These are phyloP conservation scores for Brassica cretica DNA, from an alignment of 345 rosid species.

Conservation along the genomic window DNA sequence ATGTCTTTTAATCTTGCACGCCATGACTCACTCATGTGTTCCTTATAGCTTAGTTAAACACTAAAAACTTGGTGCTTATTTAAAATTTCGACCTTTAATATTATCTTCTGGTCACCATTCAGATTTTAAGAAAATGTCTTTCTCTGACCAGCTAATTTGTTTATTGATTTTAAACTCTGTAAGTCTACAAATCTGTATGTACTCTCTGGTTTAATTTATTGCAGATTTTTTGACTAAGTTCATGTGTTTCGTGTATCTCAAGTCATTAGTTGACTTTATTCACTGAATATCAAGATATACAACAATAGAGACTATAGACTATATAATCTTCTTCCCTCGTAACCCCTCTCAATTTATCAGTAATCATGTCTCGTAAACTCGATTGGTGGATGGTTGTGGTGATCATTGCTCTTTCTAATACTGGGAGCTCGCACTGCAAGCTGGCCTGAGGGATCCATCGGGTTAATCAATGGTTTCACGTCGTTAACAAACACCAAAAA, in stretches of 20 bases:
- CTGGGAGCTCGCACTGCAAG: not conserved
- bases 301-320: too few species aligned
- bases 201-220: not conserved
- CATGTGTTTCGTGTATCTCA: not conserved
- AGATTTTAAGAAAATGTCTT: not conserved
- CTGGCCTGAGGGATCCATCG: not conserved
- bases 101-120: not conserved
- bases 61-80: not conserved
- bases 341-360: not conserved
- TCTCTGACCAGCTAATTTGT: not conserved
- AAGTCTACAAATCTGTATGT: not conserved
- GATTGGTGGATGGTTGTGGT: not conserved
- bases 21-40: not conserved
- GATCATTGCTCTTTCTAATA: not conserved
- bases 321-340: not conserved
- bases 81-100: not conserved
- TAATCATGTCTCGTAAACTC: slow-evolving; percentile 11
- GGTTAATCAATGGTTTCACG: not conserved
- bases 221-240: not conserved
- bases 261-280: not conserved
- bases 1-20: not conserved
- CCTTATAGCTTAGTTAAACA: not conserved
- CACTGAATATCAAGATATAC: too few species aligned
- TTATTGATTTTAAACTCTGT: not conserved
- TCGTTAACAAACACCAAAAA: slow-evolving; percentile 26